Base-by-base conservation (phyloP, 768 basidiomycete genomes). In the Podaxis sp. region DNA sequence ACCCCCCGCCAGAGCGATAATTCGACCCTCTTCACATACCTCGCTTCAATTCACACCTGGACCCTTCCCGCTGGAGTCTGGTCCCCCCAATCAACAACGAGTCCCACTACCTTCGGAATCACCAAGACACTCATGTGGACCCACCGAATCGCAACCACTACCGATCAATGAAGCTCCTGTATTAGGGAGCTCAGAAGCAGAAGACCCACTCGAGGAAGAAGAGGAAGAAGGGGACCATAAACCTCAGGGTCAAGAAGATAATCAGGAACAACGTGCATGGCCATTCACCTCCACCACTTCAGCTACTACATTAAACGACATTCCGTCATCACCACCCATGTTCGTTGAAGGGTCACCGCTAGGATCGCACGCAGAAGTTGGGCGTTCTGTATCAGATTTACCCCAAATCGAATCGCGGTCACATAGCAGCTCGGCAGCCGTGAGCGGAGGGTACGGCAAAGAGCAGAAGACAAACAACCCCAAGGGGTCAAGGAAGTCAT, bases 41-140 rank as follows among this genome's bases (percentile, higher is more conserved):
- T 71, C 79, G 63, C 73, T 72, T 38, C 79, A 83, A 51, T 71
- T 81, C 8, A 77, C 79, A 26, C 80, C 82, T 67, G 75, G 71
- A 64, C 76, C 74, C 13, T 62, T 62, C 22, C 40, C 15, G 11
- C 17, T n/a, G 30, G 61, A 51, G 55, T 57, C 61, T 52, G 52
- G 54, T 63, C 22, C 61, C n/a, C n/a, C 28, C 24, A n/a, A n/a
- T n/a, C 46, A 39, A 30, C 63, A 61, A 22, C 51, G 12, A 52
- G 39, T 33, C 28, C 42, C 33, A 39, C 5, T 48, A 36, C 39
- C 40, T 48, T 59, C 58, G 30, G 26, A 48, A 26, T 17, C 52
- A 33, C 42, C 57, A 26, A 33, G 52, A 40, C n/a, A 30, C 26
- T 57, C 59, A 24, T 52, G 40, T 51, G 46, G 33, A 3, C 46